A percentile compares a stretch with the other conserved stretches of the same genome.
Conservation (phyloP, 306 rosid species). For the Arachis hypogaea region DNA sequence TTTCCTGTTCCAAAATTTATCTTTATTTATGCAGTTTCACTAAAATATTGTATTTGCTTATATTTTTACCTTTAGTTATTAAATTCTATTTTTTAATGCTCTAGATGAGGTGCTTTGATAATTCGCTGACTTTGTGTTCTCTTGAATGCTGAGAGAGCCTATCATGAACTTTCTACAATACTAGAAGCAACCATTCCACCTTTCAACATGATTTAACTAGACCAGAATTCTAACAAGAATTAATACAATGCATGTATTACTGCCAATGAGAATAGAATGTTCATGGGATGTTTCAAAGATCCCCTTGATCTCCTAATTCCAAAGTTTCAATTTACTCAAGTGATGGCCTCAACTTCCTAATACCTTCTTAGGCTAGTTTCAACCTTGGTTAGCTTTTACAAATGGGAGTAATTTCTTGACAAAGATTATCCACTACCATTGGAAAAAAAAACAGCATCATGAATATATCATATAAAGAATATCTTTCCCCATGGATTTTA, state of each 20-base stretch:
- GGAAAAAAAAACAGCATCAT: background rate
- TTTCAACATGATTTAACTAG: background rate
- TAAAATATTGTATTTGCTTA: conserved; percentile 31
- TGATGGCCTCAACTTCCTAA: background rate
- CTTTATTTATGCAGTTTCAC: conserved; percentile 6
- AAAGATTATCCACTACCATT: background rate
- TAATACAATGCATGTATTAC: background rate
- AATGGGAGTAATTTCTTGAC: conserved; percentile 2
- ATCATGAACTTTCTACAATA: conserved; percentile 84
- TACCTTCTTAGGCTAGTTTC: background rate
- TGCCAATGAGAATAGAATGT: background rate
- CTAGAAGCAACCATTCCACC: conserved; percentile 43
- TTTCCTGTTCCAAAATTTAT: conserved; percentile 23
- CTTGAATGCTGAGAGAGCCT: conserved; percentile 90
- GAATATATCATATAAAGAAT: background rate
- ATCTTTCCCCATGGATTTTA: conserved; percentile 6
- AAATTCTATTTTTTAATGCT: conserved; percentile 22
- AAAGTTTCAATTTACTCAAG: background rate
- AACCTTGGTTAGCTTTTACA: background rate
- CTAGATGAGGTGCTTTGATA: conserved; percentile 95
- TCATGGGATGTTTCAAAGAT: background rate
- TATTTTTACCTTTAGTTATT: conserved; percentile 22
- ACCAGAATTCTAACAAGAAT: background rate
- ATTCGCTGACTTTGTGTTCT: conserved; percentile 95
- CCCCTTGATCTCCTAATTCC: background rate